Conservation (phyloP, 2,329 filamentous ascomycete species). For the Aspergillus vadensis region DNA sequence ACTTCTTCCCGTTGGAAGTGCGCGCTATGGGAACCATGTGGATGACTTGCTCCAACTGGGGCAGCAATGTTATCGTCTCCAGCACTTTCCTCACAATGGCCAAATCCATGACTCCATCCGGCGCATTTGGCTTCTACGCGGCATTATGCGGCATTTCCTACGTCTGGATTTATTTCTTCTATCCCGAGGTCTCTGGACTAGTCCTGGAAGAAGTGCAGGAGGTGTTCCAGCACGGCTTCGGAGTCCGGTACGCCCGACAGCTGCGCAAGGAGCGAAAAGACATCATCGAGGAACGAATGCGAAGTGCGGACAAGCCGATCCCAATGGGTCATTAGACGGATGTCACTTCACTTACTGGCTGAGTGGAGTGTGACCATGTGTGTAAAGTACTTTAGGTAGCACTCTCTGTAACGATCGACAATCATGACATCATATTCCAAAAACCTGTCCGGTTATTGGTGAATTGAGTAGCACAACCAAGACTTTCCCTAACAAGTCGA, state of each 20-base stretch:
- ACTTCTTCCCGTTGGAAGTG: constrained; percentile 54
- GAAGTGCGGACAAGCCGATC: constrained; percentile 6
- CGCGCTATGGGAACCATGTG: constrained; percentile 54
- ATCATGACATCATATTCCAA: background rate
- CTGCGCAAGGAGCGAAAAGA: constrained; percentile 41
- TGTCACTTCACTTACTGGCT: background rate
- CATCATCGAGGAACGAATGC: constrained; percentile 30
- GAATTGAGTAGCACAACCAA: background rate
- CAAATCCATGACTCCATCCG: constrained; percentile 52
- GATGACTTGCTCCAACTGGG: constrained; percentile 52
- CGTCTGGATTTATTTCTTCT: constrained; percentile 23
- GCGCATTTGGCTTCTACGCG: constrained; percentile 57
- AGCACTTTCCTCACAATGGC: constrained; percentile 56
- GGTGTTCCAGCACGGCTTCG: constrained; percentile 55
- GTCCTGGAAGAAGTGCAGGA: constrained; percentile 41
- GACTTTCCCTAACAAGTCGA: background rate
- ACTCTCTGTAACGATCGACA: background rate
- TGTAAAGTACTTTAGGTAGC: background rate
- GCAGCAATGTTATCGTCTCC: constrained; percentile 53
- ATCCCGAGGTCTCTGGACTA: constrained; percentile 28
- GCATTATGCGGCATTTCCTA: constrained; percentile 53
- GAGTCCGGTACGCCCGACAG: constrained; percentile 45
- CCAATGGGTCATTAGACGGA: constrained; percentile 3
- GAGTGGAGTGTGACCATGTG: background rate
- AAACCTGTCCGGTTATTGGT: background rate